A percentile compares a stretch with the other conserved stretches of the same genome.
These are phyloP conservation scores for Neurospora africana DNA, from an alignment of 495 filamentous ascomycete species.

Conservation along the genomic window DNA sequence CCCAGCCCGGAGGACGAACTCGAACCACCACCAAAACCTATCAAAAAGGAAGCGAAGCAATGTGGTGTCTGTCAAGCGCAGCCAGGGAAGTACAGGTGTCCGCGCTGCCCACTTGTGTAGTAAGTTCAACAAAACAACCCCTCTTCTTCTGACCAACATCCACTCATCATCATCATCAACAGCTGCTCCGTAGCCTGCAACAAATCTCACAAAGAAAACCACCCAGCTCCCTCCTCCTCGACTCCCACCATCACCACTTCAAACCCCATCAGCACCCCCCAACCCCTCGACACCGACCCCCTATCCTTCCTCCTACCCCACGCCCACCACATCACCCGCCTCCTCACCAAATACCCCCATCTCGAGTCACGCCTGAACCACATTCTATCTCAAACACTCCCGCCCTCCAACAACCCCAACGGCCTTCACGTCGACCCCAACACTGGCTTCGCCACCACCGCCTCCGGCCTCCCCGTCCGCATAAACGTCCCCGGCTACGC, in stretches of 20 bases:
- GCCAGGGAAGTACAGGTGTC: slow-evolving; percentile 55
- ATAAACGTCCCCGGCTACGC: neutral
- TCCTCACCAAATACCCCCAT: slow-evolving; percentile 42
- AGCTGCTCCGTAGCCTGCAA: slow-evolving; percentile 66
- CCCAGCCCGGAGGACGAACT: neutral
- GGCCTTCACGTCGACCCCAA: neutral
- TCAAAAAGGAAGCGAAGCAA: slow-evolving; percentile 9
- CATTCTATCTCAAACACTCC: slow-evolving; percentile 42
- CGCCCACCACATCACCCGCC: slow-evolving; percentile 35
- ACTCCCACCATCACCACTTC: slow-evolving; percentile 1
- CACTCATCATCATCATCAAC: slow-evolving; percentile 1
- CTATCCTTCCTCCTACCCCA: slow-evolving; percentile 29
- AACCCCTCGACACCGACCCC: slow-evolving; percentile 15
- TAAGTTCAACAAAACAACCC: slow-evolving; percentile 23
- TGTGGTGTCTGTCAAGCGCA: slow-evolving; percentile 52
- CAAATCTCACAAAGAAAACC: slow-evolving; percentile 47
- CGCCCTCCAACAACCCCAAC: slow-evolving; percentile 12
- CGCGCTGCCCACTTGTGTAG: slow-evolving; percentile 52
- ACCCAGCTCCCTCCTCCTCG: slow-evolving; percentile 15
- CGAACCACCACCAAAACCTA: slow-evolving; percentile 4
- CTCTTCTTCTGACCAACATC: neutral
- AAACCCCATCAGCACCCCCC: neutral
- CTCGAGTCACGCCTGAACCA: slow-evolving; percentile 39
- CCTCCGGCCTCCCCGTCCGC: neutral
- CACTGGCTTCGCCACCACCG: neutral